Evolutionary conservation across 1,139 yeast species (phyloP), one percentile per base, ranked within the genome.

Genomic region (Meyerozyma sp.): DNA sequence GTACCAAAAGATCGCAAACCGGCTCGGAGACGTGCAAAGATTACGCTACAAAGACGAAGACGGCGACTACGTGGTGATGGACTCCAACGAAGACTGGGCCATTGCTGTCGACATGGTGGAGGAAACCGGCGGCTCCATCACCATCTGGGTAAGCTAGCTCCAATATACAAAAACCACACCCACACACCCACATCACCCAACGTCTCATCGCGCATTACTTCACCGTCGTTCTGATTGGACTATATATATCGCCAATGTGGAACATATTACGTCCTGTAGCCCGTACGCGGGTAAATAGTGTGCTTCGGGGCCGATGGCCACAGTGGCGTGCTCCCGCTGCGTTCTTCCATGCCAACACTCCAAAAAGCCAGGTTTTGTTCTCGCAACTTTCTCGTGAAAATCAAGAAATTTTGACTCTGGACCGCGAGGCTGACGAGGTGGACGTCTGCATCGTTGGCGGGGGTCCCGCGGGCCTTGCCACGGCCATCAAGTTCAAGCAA

Each of bases 391-490:
- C 64, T 3, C 72, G 66, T 29, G 86, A 79, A 26, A 70, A 73
- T 42, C 65, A 65, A 46, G 77, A 63, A 29, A 49, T 67, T 4
- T 63, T 82, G 37, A 65, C 65, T 3, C 82, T 77, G 49, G 90
- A 84, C 49, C 71, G 98, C 46, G 95, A 86, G 8, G 77, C 75
- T 7, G 98, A 93, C 55, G 76, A 78, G 32, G 96, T 89, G 13
- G 98, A 93, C 61, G 95, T 93, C 16, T 87, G 95, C 57, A 89
- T 93, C 40, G 96, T 93, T 1, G 98, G 98, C 34, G 98, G 95
- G 36, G 98, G 98, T 0, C 98, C 98, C 4, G 95, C 98, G 1
- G 98, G 98, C 9, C 71, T 93, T 44, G 93, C 96, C 1, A 84
- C 98, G 1, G 98, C 98, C 11, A 93, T 93, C 50, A 77, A 79